Conservation (phyloP, 345 rosid genomes). For the Brassica incana region DNA sequence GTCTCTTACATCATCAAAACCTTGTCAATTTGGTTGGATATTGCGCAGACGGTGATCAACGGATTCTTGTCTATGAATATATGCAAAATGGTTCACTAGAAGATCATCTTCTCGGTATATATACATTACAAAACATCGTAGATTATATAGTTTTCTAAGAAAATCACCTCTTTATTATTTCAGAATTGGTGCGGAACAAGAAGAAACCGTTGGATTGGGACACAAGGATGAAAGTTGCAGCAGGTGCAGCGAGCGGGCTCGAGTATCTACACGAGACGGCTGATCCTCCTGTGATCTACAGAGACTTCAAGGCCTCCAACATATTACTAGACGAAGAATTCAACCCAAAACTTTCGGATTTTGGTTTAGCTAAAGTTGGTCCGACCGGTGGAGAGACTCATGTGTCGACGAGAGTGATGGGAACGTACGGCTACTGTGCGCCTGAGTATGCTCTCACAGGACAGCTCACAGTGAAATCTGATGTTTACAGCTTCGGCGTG, state of each 20-base stretch:
- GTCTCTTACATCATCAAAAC: too few relatives aligned
- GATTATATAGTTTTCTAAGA: not conserved
- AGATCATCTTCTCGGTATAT: too few relatives aligned
- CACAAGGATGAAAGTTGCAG: conserved; percentile 67
- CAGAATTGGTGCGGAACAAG: conserved; percentile 46
- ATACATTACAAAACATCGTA: conserved; percentile 21
- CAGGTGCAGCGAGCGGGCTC: conserved; percentile 62
- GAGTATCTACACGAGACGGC: conserved; percentile 78
- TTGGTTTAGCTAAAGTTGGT: conserved; percentile 82
- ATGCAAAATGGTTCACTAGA: too few relatives aligned
- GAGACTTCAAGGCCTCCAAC: conserved; percentile 76
- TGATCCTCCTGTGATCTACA: conserved; percentile 72
- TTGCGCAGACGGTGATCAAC: too few relatives aligned
- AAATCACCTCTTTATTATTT: not conserved
- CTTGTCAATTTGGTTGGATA: too few relatives aligned
- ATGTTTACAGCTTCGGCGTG: not conserved
- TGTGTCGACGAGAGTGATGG: conserved; percentile 91
- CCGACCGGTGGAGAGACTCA: conserved; percentile 66
- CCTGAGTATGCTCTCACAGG: conserved; percentile 80
- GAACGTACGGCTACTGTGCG: conserved; percentile 82
- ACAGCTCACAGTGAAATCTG: conserved; percentile 44
- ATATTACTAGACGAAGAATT: conserved; percentile 59
- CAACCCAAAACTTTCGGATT: conserved; percentile 76
- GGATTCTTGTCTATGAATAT: too few relatives aligned
- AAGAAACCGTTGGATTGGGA: conserved; percentile 66